A percentile compares a stretch with the other conserved stretches of the same genome.
These are phyloP conservation scores for Berkeleyomyces rouxiae DNA, from an alignment of 2,329 filamentous ascomycete species.

Conservation along the genomic window DNA sequence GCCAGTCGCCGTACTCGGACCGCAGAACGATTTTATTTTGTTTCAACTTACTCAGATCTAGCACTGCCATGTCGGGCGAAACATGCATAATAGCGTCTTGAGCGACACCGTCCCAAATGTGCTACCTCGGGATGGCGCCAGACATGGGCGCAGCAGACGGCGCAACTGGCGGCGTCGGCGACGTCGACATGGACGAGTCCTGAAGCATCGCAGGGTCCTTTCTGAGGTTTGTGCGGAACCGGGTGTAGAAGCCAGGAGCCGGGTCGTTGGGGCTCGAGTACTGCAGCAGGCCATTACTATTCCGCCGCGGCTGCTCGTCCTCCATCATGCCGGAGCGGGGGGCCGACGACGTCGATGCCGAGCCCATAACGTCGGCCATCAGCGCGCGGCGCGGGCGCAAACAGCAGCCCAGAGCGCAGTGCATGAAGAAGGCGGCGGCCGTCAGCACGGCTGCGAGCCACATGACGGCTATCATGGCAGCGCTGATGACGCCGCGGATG, in stretches of 20 bases:
- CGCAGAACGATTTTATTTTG: conserved; percentile 9
- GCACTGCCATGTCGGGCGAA: conserved; percentile 4
- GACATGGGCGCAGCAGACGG: not conserved
- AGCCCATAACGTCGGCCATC: conserved; percentile 4
- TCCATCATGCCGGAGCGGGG: conserved; percentile 10
- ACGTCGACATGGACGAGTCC: not conserved
- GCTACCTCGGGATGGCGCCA: conserved; percentile 6
- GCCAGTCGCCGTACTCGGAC: not conserved
- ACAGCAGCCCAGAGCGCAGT: conserved; percentile 64
- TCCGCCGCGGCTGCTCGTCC: conserved; percentile 5
- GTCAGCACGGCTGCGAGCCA: conserved; percentile 60
- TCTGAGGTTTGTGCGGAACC: not conserved
- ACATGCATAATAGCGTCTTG: conserved; percentile 3
- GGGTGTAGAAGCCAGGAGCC: conserved; percentile 1
- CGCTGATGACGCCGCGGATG: conserved; percentile 53
- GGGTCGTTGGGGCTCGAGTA: not conserved
- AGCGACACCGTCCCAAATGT: conserved; percentile 10
- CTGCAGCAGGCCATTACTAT: conserved; percentile 5
- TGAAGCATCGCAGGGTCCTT: not conserved
- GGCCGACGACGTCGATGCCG: not conserved
- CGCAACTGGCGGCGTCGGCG: not conserved
- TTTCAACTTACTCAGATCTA: conserved; percentile 5
- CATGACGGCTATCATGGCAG: conserved; percentile 71
- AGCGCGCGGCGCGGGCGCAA: conserved; percentile 8
- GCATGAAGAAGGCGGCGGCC: conserved; percentile 54